Evolutionary conservation across 768 basidiomycete genomes (phyloP), one percentile per base, ranked within the genome.

Genomic region (Psilocybe subaeruginosa): DNA sequence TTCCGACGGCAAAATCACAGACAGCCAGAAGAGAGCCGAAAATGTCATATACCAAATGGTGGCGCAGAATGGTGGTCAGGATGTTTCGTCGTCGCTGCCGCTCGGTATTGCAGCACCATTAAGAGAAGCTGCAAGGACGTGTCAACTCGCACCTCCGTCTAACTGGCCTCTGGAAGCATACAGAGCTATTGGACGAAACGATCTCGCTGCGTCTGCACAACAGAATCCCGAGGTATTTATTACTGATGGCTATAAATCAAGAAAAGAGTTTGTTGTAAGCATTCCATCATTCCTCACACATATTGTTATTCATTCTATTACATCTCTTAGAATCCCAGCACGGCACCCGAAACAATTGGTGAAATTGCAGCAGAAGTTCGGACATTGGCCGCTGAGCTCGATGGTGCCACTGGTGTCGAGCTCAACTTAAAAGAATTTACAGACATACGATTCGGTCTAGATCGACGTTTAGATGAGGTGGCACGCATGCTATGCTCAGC

Each of bases 401-500:
- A 85, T 54, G 76, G 79, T 3, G 80, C 86, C 12, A 83, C 90
- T 5, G 91, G 91, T 0, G 88, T 91, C 8, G 91, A 93, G 58
- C 74, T 93, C 4, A 85, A 87, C 53, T 73, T 88, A 39, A 84
- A 89, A 50, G 88, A 90, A 52, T 90, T 92, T 74, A 85, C 91
- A 0, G 86, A 87, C 54, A 90, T 95, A 52, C 86, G 97, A 3
- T 98, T 98, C 69, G 92, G 92, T 6, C 87, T 92, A 63, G 97
- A 99, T 75, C 84, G 91, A 17, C 83, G 97, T 39, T 72, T 99
- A 33, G 92, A 95, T 48, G 97, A 99, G 71, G 95, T 97, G 3
- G 89, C 90, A 11, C 84, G 94, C 1, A 92, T 99, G 85, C 74
- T 99, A 16, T 93, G 91, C 64, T 97, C 93, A 0, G 91, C 92